Base-by-base conservation (phyloP, 768 basidiomycete genomes). In the Tulasnella sp. region DNA sequence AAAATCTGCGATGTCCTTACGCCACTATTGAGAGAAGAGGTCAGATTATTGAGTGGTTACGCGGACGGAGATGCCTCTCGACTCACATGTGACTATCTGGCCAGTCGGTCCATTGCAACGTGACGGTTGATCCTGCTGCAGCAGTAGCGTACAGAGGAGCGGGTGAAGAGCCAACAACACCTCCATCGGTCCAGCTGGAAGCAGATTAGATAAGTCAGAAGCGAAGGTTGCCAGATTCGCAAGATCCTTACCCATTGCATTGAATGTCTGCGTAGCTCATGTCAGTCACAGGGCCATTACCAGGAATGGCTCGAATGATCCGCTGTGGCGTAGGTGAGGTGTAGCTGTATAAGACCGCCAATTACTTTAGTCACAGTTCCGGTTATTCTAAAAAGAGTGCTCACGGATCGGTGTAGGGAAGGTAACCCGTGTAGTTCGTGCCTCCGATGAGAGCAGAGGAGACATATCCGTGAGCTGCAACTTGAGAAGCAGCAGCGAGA, bases 221-320 rank as follows among this genome's bases (percentile, higher is more conserved):
- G 29, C 26, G 40, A 39, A 37, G 22, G 7, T 14, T 22, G 44
- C 26, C 22, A 22, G 7, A 32, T 12, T 3, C 11, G 32, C 4
- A 59, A 12, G 6, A 7, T 9, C 6, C 35, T 59, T 11, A 63
- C 29, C 80, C 80, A 69, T 79, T 79, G 76, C 79, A 80, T 42
- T 80, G 80, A 16, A 79, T 34, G 36, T 83, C 82, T 59, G 82
- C 83, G 39, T 81, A 75, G 1, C 80, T 77, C 11, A 83, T 63
- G 75, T 83, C 80, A 3, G 76, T 77, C 19, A 83, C 79, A 12
- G 83, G 82, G 12, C 82, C 82, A 81, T 64, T 59, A 72, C 82
- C 81, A 42, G 82, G 82, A 39, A 84, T 81, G n/a, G 77, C 76
- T 12, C 83, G 80, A 69, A 84, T 79, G 74, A 84, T 83, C 12